Conservation (phyloP, 2,329 filamentous ascomycete genomes). For the Xylaria sp. region DNA sequence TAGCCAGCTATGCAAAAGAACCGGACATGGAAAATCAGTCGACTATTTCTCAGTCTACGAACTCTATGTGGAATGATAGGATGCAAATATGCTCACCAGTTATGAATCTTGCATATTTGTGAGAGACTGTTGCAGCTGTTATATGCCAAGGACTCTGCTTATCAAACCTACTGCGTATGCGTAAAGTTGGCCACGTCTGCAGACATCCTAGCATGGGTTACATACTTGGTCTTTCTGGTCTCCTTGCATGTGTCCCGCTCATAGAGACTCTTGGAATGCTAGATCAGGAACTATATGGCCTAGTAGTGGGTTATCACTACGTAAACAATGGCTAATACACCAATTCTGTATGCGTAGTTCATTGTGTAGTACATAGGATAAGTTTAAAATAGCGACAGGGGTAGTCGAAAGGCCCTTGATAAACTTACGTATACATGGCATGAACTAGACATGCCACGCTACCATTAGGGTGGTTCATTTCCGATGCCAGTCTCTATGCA, state of each 20-base stretch:
- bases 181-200: background rate
- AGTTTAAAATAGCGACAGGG: background rate
- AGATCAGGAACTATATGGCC: no score
- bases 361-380: background rate
- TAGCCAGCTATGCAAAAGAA: background rate
- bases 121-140: background rate
- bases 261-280: background rate
- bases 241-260: background rate
- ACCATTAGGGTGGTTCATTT: background rate
- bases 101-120: background rate
- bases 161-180: no score
- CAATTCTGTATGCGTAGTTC: no score
- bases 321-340: no score
- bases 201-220: conserved; percentile 11
- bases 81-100: background rate
- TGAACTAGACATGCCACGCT: no score
- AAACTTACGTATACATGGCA: no score
- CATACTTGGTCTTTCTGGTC: conserved; percentile 26
- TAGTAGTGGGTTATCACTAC: no score
- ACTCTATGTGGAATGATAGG: background rate
- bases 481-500: background rate
- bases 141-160: conserved; percentile 21
- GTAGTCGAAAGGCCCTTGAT: background rate
- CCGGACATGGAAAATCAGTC: background rate
- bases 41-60: background rate